Base-by-base conservation (phyloP, 164 flowering plant species). In the Dillenia suffruticosa region DNA sequence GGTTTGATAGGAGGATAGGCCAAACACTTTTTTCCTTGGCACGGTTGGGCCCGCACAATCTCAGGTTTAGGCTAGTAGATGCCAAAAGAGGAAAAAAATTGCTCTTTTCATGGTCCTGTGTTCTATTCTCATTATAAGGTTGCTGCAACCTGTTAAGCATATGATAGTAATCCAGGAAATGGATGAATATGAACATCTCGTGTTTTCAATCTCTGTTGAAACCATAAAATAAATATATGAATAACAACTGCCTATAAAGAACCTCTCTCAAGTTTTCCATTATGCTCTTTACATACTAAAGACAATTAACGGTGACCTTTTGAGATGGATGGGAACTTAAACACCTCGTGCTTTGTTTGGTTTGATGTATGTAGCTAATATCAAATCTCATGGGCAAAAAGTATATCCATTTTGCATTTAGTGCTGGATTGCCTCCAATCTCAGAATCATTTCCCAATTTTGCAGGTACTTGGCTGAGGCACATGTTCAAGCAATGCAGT, bases 401-500 rank as follows among this genome's bases (percentile, higher is more conserved):
- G 40, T 32, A 32, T 32, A 7, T 32, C 40, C 40, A 32, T 5
- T 32, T 32, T 32, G 6, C 32, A 32, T 32, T 32, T 32, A 7
- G 40, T 0, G 40, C 5, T 32, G 7, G 40, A 32, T 32, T 32
- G 40, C 40, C 40, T 32, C 17, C 55, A 52, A 16, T 52, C 22
- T 26, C n/a, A 52, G 55, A 46, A 56, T 44, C 52, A 5, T 17
- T 24, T 50, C 44, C 53, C 63, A 17, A 53, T 63, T 59, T 65
- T 26, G 51, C 72, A 73, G 80, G 69, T 70, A 73, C 65, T 68
- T 76, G 46, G 81, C 81, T 51, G 81, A 78, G 62, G 74, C 79
- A 13, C 58, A 69, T 58, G 70, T 75, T 46, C 74, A 78, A 57
- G 79, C 74, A 51, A 46, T 75, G 79, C 77, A 69, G 44, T 78